Evolutionary conservation across 805 yeast species (phyloP).

Genomic region (Danielozyma ontarioensis): DNA sequence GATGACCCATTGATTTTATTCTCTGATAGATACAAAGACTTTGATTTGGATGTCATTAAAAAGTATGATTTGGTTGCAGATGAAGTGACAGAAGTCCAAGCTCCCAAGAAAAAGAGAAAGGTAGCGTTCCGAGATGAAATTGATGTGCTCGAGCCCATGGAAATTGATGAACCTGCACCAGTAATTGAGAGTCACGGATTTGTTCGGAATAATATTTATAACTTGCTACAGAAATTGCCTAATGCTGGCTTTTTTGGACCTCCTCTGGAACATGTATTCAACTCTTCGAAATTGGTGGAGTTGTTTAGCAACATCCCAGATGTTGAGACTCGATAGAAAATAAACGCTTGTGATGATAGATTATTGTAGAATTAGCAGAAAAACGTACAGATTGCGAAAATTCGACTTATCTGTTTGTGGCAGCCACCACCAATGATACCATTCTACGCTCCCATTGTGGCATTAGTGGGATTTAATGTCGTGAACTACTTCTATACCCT

Average conservation of each 20-base stretch:
- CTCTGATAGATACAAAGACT: constrained; percentile 34
- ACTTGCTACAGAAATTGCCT: constrained; percentile 55
- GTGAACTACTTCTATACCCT: constrained; percentile 4
- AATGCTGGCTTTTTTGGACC: constrained; percentile 50
- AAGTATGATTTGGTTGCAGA: constrained; percentile 29
- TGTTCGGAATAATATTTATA: constrained; percentile 31
- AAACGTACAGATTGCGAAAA: too few relatives aligned
- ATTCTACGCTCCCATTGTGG: not conserved
- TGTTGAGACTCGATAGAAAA: too few relatives aligned
- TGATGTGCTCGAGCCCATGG: constrained; percentile 2
- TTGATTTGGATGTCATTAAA: constrained; percentile 31
- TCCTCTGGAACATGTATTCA: constrained; percentile 46
- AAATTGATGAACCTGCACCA: constrained; percentile 3
- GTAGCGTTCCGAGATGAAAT: constrained; percentile 1
- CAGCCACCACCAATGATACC: too few relatives aligned
- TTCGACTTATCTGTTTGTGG: too few relatives aligned
- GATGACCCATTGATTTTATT: constrained; percentile 39
- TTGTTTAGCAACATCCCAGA: constrained; percentile 28
- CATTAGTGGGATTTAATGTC: constrained; percentile 1
- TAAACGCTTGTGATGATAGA: too few relatives aligned
- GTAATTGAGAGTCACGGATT: constrained; percentile 14
- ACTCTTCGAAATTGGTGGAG: constrained; percentile 48
- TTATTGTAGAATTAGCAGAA: too few relatives aligned
- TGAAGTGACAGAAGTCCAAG: constrained; percentile 6
- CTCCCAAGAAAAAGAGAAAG: constrained; percentile 9